A percentile compares a stretch with the other conserved stretches of the same genome.
These are phyloP conservation scores for Thalassia testudinum DNA, from an alignment of 116 monocot species.

Conservation along the genomic window DNA sequence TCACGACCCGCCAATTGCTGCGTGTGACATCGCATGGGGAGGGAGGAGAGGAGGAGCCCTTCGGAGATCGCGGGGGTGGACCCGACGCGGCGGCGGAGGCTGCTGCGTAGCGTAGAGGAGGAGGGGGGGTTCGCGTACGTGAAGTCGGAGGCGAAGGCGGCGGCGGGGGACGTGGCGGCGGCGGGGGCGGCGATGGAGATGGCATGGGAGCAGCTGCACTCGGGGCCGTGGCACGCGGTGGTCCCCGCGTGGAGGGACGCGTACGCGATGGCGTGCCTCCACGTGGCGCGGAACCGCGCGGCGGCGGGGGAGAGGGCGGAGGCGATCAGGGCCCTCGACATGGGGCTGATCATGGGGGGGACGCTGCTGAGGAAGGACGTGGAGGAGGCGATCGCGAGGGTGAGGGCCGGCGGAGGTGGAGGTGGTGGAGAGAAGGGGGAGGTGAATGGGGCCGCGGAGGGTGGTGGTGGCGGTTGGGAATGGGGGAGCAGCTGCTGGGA, in stretches of 20 bases:
- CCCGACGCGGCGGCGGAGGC: constrained; percentile 10
- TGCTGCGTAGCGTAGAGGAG: constrained; percentile 52
- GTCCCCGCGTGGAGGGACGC: constrained; percentile 82
- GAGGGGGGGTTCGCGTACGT: constrained; percentile 90
- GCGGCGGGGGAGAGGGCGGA: constrained; percentile 32
- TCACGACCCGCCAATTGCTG: too few relatives aligned
- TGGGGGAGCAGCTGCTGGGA: neutral
- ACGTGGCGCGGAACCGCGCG: constrained; percentile 38
- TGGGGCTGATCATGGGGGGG: constrained; percentile 94
- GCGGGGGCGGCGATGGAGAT: constrained; percentile 96
- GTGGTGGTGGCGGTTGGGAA: constrained; percentile 5
- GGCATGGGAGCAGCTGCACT: constrained; percentile 99
- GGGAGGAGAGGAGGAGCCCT: too few relatives aligned
- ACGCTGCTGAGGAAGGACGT: constrained; percentile 44
- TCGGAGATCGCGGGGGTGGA: constrained; percentile 6
- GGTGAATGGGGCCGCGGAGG: neutral
- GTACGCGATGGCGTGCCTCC: constrained; percentile 77
- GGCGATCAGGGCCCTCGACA: constrained; percentile 64
- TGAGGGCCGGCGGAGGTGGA: constrained; percentile 6
- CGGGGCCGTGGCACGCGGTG: constrained; percentile 90
- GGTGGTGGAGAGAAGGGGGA: too few relatives aligned
- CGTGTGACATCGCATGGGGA: too few relatives aligned
- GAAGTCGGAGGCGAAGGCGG: constrained; percentile 47
- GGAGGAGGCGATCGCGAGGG: constrained; percentile 25
- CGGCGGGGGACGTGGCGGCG: constrained; percentile 34